Base-by-base conservation (phyloP, 179 eudicot species). In the Beta macrorhiza region DNA sequence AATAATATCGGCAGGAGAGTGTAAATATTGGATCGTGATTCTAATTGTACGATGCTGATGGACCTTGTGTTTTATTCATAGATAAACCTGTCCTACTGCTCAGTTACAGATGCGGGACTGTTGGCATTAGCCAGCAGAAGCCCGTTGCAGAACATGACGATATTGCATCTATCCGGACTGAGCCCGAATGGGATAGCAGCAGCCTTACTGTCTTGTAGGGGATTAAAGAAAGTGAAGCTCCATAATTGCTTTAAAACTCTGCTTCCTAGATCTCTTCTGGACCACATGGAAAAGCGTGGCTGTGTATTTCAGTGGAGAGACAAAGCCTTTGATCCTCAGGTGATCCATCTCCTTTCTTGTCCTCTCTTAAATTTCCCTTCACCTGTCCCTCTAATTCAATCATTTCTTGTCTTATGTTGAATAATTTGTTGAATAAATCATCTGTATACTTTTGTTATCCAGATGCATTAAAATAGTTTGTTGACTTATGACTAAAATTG, bases 211-310 rank as follows among this genome's bases (percentile, higher is more conserved):
- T 93, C 92, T 9, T 91, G 93, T 78, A 91, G 92, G 64, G 93
- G 93, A 45, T 87, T 94, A 20, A 91, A 86, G 58, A 93, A 92
- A 80, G 93, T 89, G 81, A 92, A 92, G 90, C 97, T 94, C 59
- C 92, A 92, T 44, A 65, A 86, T 0, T 83, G 85, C 45, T 89
- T 94, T 67, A 92, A 75, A 78, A 61, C 93, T 0, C 61, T 87
- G 82, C 81, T 94, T 61, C 92, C 97, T 19, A 84, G 77, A 63
- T 78, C 73, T 42, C 87, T 94, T 75, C 67, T 92, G 17, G 82
- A 87, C 5, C 95, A 91, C 79, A 62, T 92, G 79, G 88, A 91
- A 85, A 85, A 87, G 61, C 92, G 98, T 0, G 97, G 98, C 25
- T 94, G 97, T 80, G 79, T 77, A 58, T 89, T 94, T 67, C 90